Evolutionary conservation across 177 flowering plant species (phyloP), one percentile per base, ranked within the genome.

Genomic region (Vitis hybrid): DNA sequence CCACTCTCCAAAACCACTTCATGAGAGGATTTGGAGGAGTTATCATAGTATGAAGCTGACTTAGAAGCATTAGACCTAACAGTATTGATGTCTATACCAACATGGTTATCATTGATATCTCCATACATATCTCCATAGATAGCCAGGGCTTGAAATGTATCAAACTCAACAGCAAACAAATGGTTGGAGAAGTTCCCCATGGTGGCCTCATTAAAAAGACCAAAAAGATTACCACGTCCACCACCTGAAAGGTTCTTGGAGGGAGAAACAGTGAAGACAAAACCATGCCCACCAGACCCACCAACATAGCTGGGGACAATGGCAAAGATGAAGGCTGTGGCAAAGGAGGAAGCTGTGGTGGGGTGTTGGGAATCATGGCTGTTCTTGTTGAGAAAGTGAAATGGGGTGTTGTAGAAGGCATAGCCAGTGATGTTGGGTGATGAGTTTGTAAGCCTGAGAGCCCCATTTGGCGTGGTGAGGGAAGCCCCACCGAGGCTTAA

Each of bases 331-430:
- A 83, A 80, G 30, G 59, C 4, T 18, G 86, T 78, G 77, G 67
- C 69, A 77, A 83, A 83, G 11, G 86, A 78, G 24, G 69, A 57
- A 57, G 52, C 27, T 24, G 27, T 24, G 27, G 27, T 24, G 27
- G 27, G 27, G 27, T 24, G 27, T 24, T 24, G 27, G 27, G 27
- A 24, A 2, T 24, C 27, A 24, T 24, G 27, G 27, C 27, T 24
- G 27, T 24, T 72, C 1, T 65, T 70, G 50, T 5, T 52, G 51
- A 51, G 9, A 0, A 68, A n/a, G 35, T 40, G 27, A 56, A 74
- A 50, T 65, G 81, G 70, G 63, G 71, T 63, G 9, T 80, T 52
- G 62, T 78, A 83, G 71, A 85, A 83, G 16, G 86, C 86, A 57
- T 75, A 82, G 61, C 88, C 88, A n/a, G 69, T 72, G 14, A 65